Base-by-base conservation (phyloP, 345 rosid species). In the Leavenworthia alabamica region DNA sequence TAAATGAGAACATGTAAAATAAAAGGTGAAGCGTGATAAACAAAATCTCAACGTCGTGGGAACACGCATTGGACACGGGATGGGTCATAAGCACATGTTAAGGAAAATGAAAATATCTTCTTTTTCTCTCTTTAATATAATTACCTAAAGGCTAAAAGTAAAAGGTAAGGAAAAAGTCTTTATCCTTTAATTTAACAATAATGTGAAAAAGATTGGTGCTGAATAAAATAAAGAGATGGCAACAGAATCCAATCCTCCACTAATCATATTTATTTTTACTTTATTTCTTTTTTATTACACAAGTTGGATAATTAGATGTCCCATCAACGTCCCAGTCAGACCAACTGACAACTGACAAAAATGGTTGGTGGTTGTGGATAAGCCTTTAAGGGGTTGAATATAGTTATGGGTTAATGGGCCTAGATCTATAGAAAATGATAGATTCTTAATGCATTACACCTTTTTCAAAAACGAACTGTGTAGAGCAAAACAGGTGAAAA, bases 31-130 rank as follows among this genome's bases (percentile, higher is more conserved):
- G 13, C 8, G 13, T 53, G 11, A 26, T 19, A 61, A 45, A 36
- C 12, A 61, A 45, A 61, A 11, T 19, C 53, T 54, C 57, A 26
- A 54, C 63, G 62, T 14, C 68, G 73, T 61, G 68, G 64, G 29
- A 22, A 70, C 74, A 20, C 68, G 68, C 63, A 70, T 27, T 13
- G 51, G 41, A 54, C 68, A 61, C 67, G 73, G 62, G 17, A 33
- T 68, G 62, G 17, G 41, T 68, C 44, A 19, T 45, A 43, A 5
- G 32, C 43, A 68, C 55, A 60, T 60, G 48, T 3, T 52, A 49
- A 31, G 51, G 27, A 23, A 50, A 61, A 69, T 44, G 27, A 23
- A 41, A 61, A 61, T n/a, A 16, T 44, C 2, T 22, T 22, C 2
- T 22, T 20, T 20, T 2, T 35, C 10, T 16, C 19, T 33, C 0